Evolutionary conservation across 345 rosid genomes (phyloP), one percentile per base, ranked within the genome.

Genomic region (Mallotus nudiflorus): DNA sequence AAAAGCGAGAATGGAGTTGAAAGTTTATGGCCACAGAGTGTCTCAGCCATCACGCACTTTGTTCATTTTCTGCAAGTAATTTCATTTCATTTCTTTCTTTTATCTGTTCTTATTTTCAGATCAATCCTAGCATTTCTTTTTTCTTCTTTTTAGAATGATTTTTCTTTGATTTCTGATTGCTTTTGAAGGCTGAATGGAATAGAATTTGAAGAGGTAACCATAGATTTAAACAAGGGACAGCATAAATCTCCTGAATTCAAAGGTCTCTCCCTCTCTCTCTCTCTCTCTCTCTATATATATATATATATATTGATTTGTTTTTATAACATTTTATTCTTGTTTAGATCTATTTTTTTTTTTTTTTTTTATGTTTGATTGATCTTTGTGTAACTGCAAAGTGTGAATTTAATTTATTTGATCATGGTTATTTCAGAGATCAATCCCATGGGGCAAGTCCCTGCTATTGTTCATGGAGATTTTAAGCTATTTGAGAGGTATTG

Each of bases 1-100:
- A n/a, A n/a, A 19, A 20, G 60, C 6, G 69, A 62, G 69, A 75
- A 89, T 87, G 97, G 78, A 57, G 88, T 86, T 94, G 59, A 87
- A 91, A 82, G 84, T 94, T 2, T 91, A 85, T 44, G 87, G 69
- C 1, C 91, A 94, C 72, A 88, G 91, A 7, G 72, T 85, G 86
- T 94, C 96, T 16, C 92, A 89, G 85, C 97, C 98, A 11, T 77
- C 89, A 67, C 89, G 98, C 1, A 97, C 93, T 39, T 57, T 91
- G 8, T 28, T 91, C 70, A 81, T 91, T 82, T 87, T 94, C 88
- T 91, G 97, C 97, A 91, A 90, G 98, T 94, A 83, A 68, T 22
- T 31, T 18, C 29, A 12, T 42, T 49, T 48, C 12, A 11, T 45
- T 25, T 42, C 2, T n/a, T 5, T 10, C 5, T 2, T 33, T 33